Evolutionary conservation across 345 rosid genomes (phyloP).

Genomic region (Arabidopsis suecica): DNA sequence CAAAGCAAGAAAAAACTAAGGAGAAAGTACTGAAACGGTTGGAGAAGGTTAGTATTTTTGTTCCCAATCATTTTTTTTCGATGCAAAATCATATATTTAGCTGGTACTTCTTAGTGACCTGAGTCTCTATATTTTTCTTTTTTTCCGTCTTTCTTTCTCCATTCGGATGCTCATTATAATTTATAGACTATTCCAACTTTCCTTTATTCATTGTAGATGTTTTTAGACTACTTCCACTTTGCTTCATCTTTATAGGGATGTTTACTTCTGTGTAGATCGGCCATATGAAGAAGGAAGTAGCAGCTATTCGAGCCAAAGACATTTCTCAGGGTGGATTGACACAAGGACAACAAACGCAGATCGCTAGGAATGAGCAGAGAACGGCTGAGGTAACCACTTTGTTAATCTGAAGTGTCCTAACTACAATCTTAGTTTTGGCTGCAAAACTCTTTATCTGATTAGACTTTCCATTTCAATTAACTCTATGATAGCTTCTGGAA

Average conservation of each 20-base stretch:
- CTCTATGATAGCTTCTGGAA: slow-evolving; percentile 68
- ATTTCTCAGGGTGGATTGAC: slow-evolving; percentile 96
- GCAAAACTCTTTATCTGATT: slow-evolving; percentile 1
- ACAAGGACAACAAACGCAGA: slow-evolving; percentile 98
- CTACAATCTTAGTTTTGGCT: background rate
- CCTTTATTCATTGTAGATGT: background rate
- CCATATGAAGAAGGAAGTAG: slow-evolving; percentile 96
- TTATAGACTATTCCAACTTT: background rate
- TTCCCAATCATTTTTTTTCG: background rate
- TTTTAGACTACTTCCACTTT: slow-evolving; percentile 13
- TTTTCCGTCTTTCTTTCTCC: background rate
- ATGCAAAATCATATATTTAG: background rate
- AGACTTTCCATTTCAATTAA: background rate
- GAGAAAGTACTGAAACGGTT: slow-evolving; percentile 81
- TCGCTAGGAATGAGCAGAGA: slow-evolving; percentile 97
- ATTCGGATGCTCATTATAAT: background rate
- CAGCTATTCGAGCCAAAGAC: slow-evolving; percentile 94
- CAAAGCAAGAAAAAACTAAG: slow-evolving; percentile 94
- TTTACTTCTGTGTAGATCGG: slow-evolving; percentile 62
- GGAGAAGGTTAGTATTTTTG: slow-evolving; percentile 62
- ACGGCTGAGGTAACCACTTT: slow-evolving; percentile 61
- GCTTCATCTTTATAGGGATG: slow-evolving; percentile 23
- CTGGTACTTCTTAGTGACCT: background rate
- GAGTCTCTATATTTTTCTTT: background rate
- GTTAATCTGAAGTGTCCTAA: slow-evolving; percentile 5